Evolutionary conservation across 306 rosid species (phyloP).

Genomic region (Vachellia collinsii): DNA sequence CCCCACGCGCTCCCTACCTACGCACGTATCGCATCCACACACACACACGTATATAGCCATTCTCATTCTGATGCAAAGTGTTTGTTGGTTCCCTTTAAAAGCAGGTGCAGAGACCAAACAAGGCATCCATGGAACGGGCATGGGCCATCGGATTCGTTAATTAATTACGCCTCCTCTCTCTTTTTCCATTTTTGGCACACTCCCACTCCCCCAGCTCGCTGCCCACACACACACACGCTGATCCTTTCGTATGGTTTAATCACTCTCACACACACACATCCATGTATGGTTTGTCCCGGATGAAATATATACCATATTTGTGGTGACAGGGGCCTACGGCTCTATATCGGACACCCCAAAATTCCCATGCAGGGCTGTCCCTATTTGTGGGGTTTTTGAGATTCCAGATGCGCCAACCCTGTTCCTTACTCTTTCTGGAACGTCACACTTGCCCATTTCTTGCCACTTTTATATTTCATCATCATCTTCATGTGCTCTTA

Average conservation of each 20-base stretch:
- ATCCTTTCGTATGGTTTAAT: too few species aligned
- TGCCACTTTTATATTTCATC: slow-evolving; percentile 8
- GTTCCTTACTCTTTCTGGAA: slow-evolving; percentile 42
- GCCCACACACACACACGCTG: background rate
- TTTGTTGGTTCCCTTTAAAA: background rate
- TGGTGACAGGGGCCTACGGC: background rate
- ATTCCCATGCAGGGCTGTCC: slow-evolving; percentile 8
- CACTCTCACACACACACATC: background rate
- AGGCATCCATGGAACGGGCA: background rate
- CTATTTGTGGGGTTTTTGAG: slow-evolving; percentile 37
- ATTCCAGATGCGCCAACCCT: slow-evolving; percentile 50
- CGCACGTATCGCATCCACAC: too few species aligned
- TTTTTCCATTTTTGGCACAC: slow-evolving; percentile 19
- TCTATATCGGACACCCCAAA: slow-evolving; percentile 23
- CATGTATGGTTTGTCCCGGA: background rate
- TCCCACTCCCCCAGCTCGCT: background rate
- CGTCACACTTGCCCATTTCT: background rate
- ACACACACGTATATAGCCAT: too few species aligned
- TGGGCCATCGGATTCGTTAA: background rate
- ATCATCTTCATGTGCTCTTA: background rate
- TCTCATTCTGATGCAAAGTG: background rate
- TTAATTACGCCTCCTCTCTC: background rate
- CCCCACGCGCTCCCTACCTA: too few species aligned
- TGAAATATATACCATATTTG: background rate
- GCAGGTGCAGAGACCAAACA: background rate